Base-by-base conservation (phyloP, 1,139 yeast genomes). In the Hyphopichia wangnamkhiaoensis region DNA sequence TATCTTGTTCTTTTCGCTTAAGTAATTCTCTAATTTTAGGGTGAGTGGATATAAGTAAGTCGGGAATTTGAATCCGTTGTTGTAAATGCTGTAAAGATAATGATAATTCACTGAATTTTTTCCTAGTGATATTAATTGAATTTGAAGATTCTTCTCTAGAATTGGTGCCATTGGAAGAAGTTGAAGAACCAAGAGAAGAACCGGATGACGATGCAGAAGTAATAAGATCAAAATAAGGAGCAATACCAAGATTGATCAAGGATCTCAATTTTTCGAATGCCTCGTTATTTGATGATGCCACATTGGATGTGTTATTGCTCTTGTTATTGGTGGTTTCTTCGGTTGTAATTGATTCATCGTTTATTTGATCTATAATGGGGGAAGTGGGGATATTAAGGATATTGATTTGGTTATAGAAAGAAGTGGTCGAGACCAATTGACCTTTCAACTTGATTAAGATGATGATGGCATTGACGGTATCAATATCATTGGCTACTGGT, bases 91-190 rank as follows among this genome's bases (percentile, higher is more conserved):
- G 81, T 26, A 90, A 66, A 0, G 94, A 81, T 13, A 79, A 57
- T 1, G 87, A 79, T 23, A 89, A 64, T 46, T 88, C 96, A 26
- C 77, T 76, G 42, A 90, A 74, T 53, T 82, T 86, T 56, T 79
- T 82, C 43, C 77, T 76, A 1, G 89, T 73, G 7, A 61, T 48
- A 3, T 63, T 57, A 5, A 80, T 58, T 1, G 76, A 63, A 15
- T 48, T 49, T 2, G 46, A 24, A 8, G 31, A 32, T 4, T 21
- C 26, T 5, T 9, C 21, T 12, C 17, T 33, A 25, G 26, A 37
- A 15, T 47, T 44, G 17, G 51, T 52, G 5, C 50, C 52, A 18
- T 45, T 48, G 2, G 53, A 19, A 6, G 30, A 17, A n/a, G n/a
- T n/a, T n/a, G n/a, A n/a, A n/a, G n/a, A n/a, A n/a, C n/a, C n/a